Percentiles rank a stretch among this genome's conserved stretches.
Conservation (phyloP, 2,329 filamentous ascomycete species). For the Periglandula ipomoeae region DNA sequence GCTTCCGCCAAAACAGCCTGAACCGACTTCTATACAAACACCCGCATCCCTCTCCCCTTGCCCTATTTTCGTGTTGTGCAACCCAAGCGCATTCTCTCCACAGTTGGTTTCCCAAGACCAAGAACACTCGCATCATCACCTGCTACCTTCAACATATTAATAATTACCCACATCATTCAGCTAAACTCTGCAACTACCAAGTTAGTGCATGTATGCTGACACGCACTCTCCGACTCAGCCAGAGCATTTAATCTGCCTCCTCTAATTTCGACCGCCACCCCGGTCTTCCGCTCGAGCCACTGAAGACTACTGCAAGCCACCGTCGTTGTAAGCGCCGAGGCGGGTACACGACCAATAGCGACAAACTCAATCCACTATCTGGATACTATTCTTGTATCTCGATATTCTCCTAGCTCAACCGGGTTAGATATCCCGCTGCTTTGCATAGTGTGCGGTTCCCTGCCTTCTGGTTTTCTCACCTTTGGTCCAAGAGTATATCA, state of each 20-base stretch:
- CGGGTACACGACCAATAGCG: conserved; percentile 13
- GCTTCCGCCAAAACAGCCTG: too few species aligned
- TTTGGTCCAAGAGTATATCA: conserved; percentile 8
- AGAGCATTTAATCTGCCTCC: neutral
- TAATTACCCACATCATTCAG: too few species aligned
- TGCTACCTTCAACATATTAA: too few species aligned
- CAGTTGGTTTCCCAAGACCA: too few species aligned
- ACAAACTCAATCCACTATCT: conserved; percentile 2
- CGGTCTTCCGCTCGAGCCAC: conserved; percentile 10
- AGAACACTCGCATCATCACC: too few species aligned
- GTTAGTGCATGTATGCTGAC: too few species aligned
- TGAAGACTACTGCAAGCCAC: conserved; percentile 12
- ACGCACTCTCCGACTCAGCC: neutral
- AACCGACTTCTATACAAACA: too few species aligned
- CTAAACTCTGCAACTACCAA: too few species aligned
- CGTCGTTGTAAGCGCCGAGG: conserved; percentile 15
- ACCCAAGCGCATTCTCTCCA: too few species aligned
- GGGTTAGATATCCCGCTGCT: neutral
- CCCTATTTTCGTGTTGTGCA: too few species aligned
- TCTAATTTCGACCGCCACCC: neutral
- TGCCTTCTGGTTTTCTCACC: neutral
- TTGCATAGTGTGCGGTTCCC: neutral
- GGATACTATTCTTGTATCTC: conserved; percentile 12
- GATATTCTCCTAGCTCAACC: too few species aligned
- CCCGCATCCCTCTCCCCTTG: too few species aligned